Evolutionary conservation across 495 filamentous ascomycete species (phyloP).

Genomic region (Mycothermus thermophilus): DNA sequence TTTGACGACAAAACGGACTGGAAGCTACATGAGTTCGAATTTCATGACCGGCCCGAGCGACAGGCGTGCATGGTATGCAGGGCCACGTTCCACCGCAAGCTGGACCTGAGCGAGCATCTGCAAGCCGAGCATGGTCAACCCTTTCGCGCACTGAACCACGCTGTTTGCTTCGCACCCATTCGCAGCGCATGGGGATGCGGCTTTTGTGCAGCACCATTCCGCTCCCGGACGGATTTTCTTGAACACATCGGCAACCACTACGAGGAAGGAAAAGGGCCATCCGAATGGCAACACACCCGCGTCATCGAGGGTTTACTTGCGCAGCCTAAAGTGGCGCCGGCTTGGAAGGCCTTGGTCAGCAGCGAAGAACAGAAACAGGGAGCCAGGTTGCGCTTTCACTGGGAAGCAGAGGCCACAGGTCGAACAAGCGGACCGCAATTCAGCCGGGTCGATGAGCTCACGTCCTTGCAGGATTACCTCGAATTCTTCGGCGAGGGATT

Average conservation of each 20-base stretch:
- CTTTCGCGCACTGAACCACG: too few relatives aligned
- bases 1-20: constrained; percentile 13
- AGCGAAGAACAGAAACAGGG: constrained; percentile 6
- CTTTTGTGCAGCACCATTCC: constrained; percentile 10
- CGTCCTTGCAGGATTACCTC: constrained; percentile 7
- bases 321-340: constrained; percentile 8
- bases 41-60: constrained; percentile 6
- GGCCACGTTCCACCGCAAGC: neutral
- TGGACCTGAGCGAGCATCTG: constrained; percentile 4
- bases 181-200: constrained; percentile 17
- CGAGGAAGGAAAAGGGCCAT: constrained; percentile 10
- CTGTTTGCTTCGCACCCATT: too few relatives aligned
- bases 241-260: constrained; percentile 14
- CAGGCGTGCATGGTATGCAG: constrained; percentile 8
- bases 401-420: constrained; percentile 8
- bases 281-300: constrained; percentile 13
- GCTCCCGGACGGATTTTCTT: constrained; percentile 9
- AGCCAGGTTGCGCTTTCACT: constrained; percentile 7
- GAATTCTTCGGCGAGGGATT: constrained; percentile 8
- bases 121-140: constrained; percentile 4
- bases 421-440: constrained; percentile 2
- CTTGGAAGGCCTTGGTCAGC: constrained; percentile 9
- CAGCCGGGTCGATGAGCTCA: too few relatives aligned
- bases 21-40: constrained; percentile 11
- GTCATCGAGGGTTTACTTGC: constrained; percentile 15